Evolutionary conservation across 2,329 filamentous ascomycete genomes (phyloP), one percentile per base, ranked within the genome.

Genomic region (Juglanconis oblonga): DNA sequence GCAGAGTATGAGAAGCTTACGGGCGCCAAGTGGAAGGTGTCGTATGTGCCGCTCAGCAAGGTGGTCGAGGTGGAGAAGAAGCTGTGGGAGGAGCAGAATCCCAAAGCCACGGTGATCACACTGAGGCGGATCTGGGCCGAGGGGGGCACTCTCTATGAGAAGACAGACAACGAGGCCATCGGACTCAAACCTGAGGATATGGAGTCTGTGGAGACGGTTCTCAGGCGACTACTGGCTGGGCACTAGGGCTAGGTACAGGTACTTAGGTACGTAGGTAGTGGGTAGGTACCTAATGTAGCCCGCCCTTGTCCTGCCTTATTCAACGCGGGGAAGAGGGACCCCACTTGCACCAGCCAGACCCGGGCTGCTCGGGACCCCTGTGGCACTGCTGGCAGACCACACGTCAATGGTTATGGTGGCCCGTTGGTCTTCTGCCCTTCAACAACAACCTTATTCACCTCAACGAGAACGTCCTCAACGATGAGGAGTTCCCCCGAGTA

Each of bases 81-180:
- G 68, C 79, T 81, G 0, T 90, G 86, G 84, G 77, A 78, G 14
- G 75, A 77, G 38, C 77, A 78, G 0, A 72, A 77, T 51, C 79
- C 85, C 0, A 62, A 69, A 17, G 86, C 86, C 0, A 84, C 84
- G 0, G 64, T 75, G 1, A 77, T 81, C 52, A 91, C 89, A 0
- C 73, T 92, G 64, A 77, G 86, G 50, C 76, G 89, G 17, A 92
- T 92, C 54, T 92, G 89, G 89, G 82, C 83, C 0, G 84, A 89
- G 67, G 89, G 89, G 0, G 86, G 87, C 1, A 92, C 89, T 0
- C 70, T 91, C 50, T 91, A 92, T 68, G 81, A 85, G 1, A 82
- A 83, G 72, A 82, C 86, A 57, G 88, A 90, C 68, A 91, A 92
- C 66, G 80, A 77, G 33, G 66, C 79, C 1, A 78, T 91, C 56